These are phyloP conservation scores for Cadophora gregata DNA, from an alignment of 2,329 filamentous ascomycete genomes.

Conservation along the genomic window DNA sequence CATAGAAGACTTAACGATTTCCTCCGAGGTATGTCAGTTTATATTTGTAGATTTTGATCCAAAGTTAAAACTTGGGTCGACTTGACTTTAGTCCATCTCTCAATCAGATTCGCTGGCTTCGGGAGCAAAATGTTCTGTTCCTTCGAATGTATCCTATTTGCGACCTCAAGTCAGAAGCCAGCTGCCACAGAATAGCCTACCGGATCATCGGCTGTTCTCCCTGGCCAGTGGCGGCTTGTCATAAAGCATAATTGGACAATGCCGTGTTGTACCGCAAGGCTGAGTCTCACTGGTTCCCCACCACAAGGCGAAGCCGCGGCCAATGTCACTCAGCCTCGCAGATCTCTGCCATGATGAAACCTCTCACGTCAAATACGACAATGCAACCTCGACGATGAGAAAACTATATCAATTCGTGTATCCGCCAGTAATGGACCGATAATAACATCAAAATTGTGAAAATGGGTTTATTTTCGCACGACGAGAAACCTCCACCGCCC, in stretches of 20 bases:
- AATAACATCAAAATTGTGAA: not conserved
- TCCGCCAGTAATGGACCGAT: not conserved
- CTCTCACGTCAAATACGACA: conserved; percentile 5
- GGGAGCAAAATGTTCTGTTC: not conserved
- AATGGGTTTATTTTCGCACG: conserved; percentile 1
- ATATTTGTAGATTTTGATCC: too few relatives aligned
- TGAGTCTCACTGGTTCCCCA: not conserved
- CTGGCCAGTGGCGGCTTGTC: not conserved
- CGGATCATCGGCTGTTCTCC: not conserved
- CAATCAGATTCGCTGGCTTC: not conserved
- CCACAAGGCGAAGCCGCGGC: not conserved
- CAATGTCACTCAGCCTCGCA: conserved; percentile 14
- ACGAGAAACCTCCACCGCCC: conserved; percentile 19
- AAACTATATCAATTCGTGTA: not conserved
- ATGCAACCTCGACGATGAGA: not conserved
- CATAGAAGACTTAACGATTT: too few relatives aligned
- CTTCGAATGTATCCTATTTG: not conserved
- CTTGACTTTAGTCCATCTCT: not conserved
- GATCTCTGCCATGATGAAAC: conserved; percentile 5
- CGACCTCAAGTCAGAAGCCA: not conserved
- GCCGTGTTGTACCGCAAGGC: not conserved
- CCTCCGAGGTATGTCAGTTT: too few relatives aligned
- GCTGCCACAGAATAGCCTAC: not conserved
- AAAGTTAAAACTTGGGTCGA: not conserved
- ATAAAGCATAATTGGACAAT: not conserved